Evolutionary conservation across 805 yeast species (phyloP), one percentile per base, ranked within the genome.

Genomic region (Candida insectalens): DNA sequence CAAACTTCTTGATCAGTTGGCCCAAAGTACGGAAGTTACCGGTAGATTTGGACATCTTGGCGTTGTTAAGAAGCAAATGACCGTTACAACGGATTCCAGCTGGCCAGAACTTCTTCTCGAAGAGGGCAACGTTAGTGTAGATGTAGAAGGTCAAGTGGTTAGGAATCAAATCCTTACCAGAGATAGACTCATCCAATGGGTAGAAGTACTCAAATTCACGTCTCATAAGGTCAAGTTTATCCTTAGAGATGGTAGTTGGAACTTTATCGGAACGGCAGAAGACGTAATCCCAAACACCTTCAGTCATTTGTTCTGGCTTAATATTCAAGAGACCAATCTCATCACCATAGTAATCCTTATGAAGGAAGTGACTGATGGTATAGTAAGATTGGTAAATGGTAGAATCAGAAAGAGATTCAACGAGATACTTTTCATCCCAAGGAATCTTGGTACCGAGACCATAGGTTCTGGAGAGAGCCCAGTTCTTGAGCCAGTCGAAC

Each of bases 391-490:
- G 94, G 66, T 92, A 92, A 37, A 92, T 68, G 17, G 98, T 92
- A 18, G 97, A 89, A 60, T 92, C 98, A 25, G 96, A 83, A 49
- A 92, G 69, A 15, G 96, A 85, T 65, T 92, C 98, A 37, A 92
- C 89, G 51, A 92, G 72, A 53, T 82, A 88, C 55, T 79, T 78
- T 45, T 82, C 80, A 65, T 92, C 98, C 98, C 98, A 92, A 38
- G 98, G 98, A 45, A 92, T 74, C 54, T 67, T 78, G 37, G 96
- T 77, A 57, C 98, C 98, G 46, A 92, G 70, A 57, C 98, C 98
- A 49, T 84, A 92, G 36, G 94, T 79, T 69, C 98, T 83, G 38
- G 95, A 84, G 39, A 92, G 84, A 34, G 98, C 97, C 98, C 98
- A 92, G 67, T 87, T 88, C 65, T 81, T 83, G 52, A 92, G 74